These are phyloP conservation scores for Erythrophleum ivorense DNA, from an alignment of 331 rosid genomes.

Conservation along the genomic window DNA sequence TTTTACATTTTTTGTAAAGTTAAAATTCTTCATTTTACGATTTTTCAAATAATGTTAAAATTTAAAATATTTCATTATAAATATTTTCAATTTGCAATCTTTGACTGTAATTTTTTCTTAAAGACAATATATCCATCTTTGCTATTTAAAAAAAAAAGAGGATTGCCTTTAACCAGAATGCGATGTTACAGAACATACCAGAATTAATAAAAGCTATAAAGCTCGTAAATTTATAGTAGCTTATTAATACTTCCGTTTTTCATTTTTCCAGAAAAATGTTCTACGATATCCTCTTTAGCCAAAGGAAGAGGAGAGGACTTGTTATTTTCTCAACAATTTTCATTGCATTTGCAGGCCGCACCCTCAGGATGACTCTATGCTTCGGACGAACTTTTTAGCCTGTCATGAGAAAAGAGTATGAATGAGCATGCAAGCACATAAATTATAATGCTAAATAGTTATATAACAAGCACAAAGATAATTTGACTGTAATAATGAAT, in stretches of 20 bases:
- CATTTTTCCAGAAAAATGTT: conserved; percentile 7
- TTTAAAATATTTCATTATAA: no score
- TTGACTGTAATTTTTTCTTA: no score
- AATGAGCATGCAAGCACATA: conserved; percentile 34
- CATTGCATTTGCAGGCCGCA: conserved; percentile 37
- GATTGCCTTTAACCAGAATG: conserved; percentile 28
- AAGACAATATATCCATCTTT: no score
- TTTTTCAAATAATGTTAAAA: no score
- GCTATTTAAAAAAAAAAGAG: neutral
- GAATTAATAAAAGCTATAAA: conserved; percentile 14
- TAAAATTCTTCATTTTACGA: no score
- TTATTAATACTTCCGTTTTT: conserved; percentile 6
- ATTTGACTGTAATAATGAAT: no score
- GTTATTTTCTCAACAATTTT: conserved; percentile 48
- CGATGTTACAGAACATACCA: conserved; percentile 30
- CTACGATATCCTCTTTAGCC: conserved; percentile 27
- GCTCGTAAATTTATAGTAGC: neutral
- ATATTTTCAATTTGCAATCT: no score
- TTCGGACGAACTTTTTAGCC: conserved; percentile 80
- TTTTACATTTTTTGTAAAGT: no score
- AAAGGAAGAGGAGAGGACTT: conserved; percentile 34
- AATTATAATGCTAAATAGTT: neutral
- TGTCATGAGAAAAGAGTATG: conserved; percentile 40
- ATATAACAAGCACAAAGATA: neutral
- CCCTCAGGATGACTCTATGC: conserved; percentile 67